Evolutionary conservation across 768 basidiomycete genomes (phyloP).

Genomic region (Russula earlei): DNA sequence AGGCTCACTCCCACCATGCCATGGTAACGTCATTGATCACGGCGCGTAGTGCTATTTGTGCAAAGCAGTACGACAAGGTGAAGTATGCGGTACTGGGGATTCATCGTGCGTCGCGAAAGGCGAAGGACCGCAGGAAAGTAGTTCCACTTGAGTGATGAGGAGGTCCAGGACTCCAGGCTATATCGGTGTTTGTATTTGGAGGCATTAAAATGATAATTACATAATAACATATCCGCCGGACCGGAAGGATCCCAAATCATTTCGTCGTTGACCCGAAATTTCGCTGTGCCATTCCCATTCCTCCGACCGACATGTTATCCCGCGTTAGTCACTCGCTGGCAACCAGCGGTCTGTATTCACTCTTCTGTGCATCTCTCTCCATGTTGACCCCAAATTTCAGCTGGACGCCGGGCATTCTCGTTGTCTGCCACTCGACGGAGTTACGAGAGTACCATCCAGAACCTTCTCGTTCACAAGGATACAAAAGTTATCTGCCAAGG

Average conservation of each 20-base stretch:
- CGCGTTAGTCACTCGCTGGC: conserved; percentile 50
- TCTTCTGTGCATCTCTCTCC: not conserved
- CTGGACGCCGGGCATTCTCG: conserved; percentile 73
- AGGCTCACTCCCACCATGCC: not conserved
- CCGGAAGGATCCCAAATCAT: not conserved
- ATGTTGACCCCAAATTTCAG: conserved; percentile 26
- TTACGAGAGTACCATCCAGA: conserved; percentile 86
- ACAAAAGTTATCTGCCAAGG: conserved; percentile 89
- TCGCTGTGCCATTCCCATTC: conserved; percentile 2
- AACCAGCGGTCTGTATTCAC: conserved; percentile 36
- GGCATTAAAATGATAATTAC: conserved; percentile 6
- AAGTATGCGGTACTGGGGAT: conserved; percentile 67
- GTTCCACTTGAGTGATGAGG: conserved; percentile 32
- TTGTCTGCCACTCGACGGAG: conserved; percentile 61
- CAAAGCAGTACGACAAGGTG: conserved; percentile 65
- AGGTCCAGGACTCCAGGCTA: too few relatives aligned
- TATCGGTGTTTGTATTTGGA: too few relatives aligned
- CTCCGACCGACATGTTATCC: conserved; percentile 42
- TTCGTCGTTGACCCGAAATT: too few relatives aligned
- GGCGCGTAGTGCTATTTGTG: conserved; percentile 49
- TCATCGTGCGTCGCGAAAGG: conserved; percentile 66
- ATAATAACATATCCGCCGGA: not conserved
- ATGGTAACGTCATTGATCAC: conserved; percentile 11
- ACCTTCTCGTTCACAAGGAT: conserved; percentile 88
- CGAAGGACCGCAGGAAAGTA: conserved; percentile 50